These are phyloP conservation scores for Lepidium africanum DNA, from an alignment of 345 rosid species.

Conservation along the genomic window DNA sequence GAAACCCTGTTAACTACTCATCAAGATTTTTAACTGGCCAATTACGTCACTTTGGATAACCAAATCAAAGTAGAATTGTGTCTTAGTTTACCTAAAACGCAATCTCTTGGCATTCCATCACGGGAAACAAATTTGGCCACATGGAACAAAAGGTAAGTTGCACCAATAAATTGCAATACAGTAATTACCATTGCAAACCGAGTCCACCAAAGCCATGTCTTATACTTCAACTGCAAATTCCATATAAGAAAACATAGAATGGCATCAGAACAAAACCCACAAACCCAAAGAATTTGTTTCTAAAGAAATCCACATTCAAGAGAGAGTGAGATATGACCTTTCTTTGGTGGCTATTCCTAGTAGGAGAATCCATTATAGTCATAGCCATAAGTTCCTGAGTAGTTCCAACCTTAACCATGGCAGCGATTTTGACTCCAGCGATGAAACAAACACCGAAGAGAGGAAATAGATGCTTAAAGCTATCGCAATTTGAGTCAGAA, in stretches of 20 bases:
- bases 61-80: not conserved
- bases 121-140: constrained; percentile 43
- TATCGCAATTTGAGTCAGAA: constrained; percentile 34
- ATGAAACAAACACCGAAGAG: constrained; percentile 38
- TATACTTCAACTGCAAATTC: constrained; percentile 55
- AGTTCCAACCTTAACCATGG: constrained; percentile 47
- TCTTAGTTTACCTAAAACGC: constrained; percentile 50
- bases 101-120: constrained; percentile 35
- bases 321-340: constrained; percentile 37
- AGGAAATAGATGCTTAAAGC: constrained; percentile 20
- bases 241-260: not conserved
- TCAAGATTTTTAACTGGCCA: not conserved
- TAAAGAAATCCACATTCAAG: not conserved
- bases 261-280: not conserved
- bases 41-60: not conserved
- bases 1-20: not conserved
- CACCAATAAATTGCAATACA: constrained; percentile 52
- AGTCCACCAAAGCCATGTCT: constrained; percentile 81
- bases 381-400: constrained; percentile 68
- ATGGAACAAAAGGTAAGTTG: constrained; percentile 49
- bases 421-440: constrained; percentile 44
- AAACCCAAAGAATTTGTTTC: not conserved
- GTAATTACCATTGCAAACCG: constrained; percentile 53
- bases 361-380: constrained; percentile 46
- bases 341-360: constrained; percentile 42